Conservation (phyloP, 208 protist genomes). For the Leishmania martiniquensis region DNA sequence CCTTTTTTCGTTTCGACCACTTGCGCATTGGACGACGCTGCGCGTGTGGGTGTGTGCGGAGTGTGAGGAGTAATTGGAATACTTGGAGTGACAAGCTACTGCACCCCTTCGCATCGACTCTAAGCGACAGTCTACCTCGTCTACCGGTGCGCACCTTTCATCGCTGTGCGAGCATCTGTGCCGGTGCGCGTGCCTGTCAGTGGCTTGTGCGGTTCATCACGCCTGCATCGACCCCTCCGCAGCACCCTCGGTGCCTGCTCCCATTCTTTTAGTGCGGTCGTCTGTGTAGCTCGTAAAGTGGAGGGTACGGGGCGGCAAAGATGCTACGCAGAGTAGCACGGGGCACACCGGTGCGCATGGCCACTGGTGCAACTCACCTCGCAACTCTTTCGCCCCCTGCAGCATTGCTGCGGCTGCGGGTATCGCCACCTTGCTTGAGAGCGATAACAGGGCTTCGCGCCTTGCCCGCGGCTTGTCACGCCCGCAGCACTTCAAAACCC, state of each 20-base stretch:
- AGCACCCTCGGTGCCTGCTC: background rate
- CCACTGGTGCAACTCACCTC: background rate
- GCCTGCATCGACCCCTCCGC: background rate
- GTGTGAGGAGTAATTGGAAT: background rate
- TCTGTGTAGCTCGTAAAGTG: background rate
- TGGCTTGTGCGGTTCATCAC: background rate
- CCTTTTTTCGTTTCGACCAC: background rate
- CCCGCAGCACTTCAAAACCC: background rate
- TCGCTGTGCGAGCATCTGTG: background rate
- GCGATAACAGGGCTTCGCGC: background rate
- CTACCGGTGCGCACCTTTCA: background rate
- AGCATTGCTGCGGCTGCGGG: background rate
- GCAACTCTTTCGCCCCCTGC: background rate
- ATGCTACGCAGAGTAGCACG: background rate
- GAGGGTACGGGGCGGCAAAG: background rate
- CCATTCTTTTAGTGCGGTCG: background rate
- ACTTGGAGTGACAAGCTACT: background rate
- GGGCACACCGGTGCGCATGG: background rate
- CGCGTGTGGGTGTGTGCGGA: slow-evolving; percentile 5
- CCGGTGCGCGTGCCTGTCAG: background rate
- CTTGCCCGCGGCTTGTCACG: background rate
- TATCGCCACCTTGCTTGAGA: background rate
- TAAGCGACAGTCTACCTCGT: background rate
- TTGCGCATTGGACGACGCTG: background rate
- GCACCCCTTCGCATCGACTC: background rate